These are phyloP conservation scores for Wickerhamiella nectarea DNA, from an alignment of 805 yeast genomes.

Conservation along the genomic window DNA sequence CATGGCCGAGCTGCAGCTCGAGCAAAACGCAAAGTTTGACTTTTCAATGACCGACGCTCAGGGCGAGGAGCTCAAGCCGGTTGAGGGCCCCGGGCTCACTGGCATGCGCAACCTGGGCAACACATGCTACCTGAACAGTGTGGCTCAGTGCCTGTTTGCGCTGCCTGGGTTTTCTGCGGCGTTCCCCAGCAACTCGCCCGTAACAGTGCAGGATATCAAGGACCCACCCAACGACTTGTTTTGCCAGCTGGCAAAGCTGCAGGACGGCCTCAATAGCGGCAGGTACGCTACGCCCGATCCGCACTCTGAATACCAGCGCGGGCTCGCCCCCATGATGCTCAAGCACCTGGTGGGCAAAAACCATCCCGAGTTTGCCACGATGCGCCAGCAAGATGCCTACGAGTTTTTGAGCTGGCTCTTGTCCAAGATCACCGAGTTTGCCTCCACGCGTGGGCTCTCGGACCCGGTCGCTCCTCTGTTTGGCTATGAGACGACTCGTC, in stretches of 20 bases:
- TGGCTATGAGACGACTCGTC: constrained; percentile 51
- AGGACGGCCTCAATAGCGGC: constrained; percentile 68
- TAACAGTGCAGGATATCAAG: constrained; percentile 27
- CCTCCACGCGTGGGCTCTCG: constrained; percentile 11
- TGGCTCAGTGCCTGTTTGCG: constrained; percentile 53
- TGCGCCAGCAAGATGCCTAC: constrained; percentile 89
- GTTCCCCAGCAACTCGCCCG: constrained; percentile 18
- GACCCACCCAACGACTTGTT: constrained; percentile 46
- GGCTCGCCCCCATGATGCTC: constrained; percentile 64
- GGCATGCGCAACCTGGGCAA: constrained; percentile 88
- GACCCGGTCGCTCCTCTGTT: constrained; percentile 41
- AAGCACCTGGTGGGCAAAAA: constrained; percentile 63
- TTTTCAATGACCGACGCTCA: constrained; percentile 62
- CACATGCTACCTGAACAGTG: constrained; percentile 80
- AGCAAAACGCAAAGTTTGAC: constrained; percentile 88
- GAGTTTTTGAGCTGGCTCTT: constrained; percentile 66
- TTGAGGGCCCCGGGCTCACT: constrained; percentile 64
- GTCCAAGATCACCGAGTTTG: constrained; percentile 37
- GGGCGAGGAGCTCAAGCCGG: constrained; percentile 50
- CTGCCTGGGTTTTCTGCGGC: constrained; percentile 25
- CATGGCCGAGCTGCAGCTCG: constrained; percentile 77
- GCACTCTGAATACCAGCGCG: constrained; percentile 42
- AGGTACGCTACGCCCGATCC: constrained; percentile 46
- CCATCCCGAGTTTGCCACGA: constrained; percentile 72
- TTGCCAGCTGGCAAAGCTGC: constrained; percentile 66